Conservation (phyloP, 495 filamentous ascomycete genomes). For the Neurospora sp. region DNA sequence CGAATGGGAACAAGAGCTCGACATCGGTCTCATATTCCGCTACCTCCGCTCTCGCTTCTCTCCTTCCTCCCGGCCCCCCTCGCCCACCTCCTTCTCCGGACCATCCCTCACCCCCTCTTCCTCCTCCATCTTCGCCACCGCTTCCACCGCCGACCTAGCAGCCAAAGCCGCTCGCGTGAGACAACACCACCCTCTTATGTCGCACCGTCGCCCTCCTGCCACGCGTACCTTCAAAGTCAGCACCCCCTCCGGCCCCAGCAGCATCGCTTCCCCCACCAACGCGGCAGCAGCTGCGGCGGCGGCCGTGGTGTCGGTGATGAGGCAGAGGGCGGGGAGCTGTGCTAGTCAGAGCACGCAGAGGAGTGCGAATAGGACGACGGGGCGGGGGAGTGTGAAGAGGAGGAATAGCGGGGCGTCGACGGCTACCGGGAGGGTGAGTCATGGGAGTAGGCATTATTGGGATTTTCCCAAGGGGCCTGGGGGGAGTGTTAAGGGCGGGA, state of each 20-base stretch:
- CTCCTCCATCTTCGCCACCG: constrained; percentile 29
- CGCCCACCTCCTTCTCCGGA: constrained; percentile 28
- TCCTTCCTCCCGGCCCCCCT: constrained; percentile 20
- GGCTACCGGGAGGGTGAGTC: constrained; percentile 32
- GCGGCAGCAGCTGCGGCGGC: neutral
- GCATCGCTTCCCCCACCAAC: neutral
- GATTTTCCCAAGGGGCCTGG: constrained; percentile 40
- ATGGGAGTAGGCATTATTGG: constrained; percentile 55
- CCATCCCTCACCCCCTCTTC: constrained; percentile 9
- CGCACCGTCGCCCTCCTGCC: constrained; percentile 39
- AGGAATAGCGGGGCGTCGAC: constrained; percentile 50
- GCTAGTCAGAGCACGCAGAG: constrained; percentile 70
- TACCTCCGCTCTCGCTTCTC: constrained; percentile 70
- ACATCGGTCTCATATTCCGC: constrained; percentile 78
- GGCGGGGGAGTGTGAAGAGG: constrained; percentile 11
- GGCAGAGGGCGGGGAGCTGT: constrained; percentile 55
- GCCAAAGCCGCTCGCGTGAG: constrained; percentile 74
- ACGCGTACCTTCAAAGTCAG: constrained; percentile 43
- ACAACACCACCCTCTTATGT: constrained; percentile 75
- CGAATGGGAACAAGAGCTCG: constrained; percentile 83
- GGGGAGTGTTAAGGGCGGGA: constrained; percentile 56
- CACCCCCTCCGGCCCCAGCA: constrained; percentile 30
- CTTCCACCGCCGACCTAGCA: constrained; percentile 51
- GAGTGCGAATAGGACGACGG: constrained; percentile 24
- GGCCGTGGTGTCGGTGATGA: constrained; percentile 26